Base-by-base conservation (phyloP, 75 land plant genomes). In the Selaginella tamariscina region DNA sequence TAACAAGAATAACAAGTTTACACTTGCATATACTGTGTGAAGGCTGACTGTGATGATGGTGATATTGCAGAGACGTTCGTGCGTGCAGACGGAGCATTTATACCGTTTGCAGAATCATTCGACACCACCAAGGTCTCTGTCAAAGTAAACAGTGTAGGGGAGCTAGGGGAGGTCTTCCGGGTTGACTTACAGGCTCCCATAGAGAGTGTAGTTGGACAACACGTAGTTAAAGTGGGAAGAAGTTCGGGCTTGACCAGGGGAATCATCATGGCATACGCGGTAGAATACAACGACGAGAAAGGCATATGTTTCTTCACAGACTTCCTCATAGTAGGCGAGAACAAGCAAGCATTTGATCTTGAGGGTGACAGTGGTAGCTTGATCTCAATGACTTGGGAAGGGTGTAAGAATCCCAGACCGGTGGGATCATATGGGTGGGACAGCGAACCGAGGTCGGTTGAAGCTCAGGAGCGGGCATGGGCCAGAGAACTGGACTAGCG, bases 301-400 rank as follows among this genome's bases (percentile, higher is more conserved):
- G 95, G 95, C 31, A 81, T 84, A 23, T 86, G 86, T 70, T 89
- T 84, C 63, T 79, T 86, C 65, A 86, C 85, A 2, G 87, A 89
- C 69, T 83, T 89, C 63, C 85, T 86, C 1, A 84, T 89, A 39
- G 87, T 89, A 55, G 87, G 90, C 20, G 90, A 89, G 32, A 83
- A 84, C 67, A 81, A 79, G 54, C 87, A 81, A 66, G 80, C 85
- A 2, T 89, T 89, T 78, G 95, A 89, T 65, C 76, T 82, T 24
- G 90, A 89, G 74, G 95, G 87, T 13, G 90, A 89, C 56, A 89
- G 90, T 65, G 95, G 90, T 31, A 89, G 95, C 73, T 74, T 89
- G 24, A 81, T 89, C 30, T 55, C 86, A 2, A 68, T 80, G 29
- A 68, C 74, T 0, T 77, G 73, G 20, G 78, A 81, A 55, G 77